Evolutionary conservation across 169 alveolate genomes (phyloP), one percentile per base, ranked within the genome.

Genomic region (Besnoitia besnoiti): DNA sequence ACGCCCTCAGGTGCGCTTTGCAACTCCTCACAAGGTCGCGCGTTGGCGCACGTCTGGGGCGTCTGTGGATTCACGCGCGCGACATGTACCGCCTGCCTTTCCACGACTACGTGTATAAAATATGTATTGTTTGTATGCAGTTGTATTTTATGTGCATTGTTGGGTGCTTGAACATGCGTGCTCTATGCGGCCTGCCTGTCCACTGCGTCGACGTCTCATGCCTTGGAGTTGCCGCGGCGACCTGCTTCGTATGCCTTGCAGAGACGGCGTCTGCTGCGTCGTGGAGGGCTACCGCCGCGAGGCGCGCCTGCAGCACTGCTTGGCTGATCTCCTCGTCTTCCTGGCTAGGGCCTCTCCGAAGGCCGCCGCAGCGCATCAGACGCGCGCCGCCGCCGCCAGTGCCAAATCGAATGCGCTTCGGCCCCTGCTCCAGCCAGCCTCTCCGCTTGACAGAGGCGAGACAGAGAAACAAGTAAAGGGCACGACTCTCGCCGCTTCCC

Each of bases 261-360:
- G 87, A 77, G 87, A 77, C 49, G 87, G 87, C 55, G 33, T 77
- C 59, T 77, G 87, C 87, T 77, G 87, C 87, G 35, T 77, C 39
- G 59, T 77, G 40, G 40, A 77, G n/a, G 87, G 59, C 33, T 77
- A 77, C 87, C 87, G 87, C 1, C 87, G 87, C 0, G 87, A 77
- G 55, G 37, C 40, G 59, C 50, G 87, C 16, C 59, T 77, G 61
- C 87, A 77, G 35, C 55, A 77, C 50, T 37, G 59, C 24, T 55
- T 77, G n/a, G 16, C 55, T 30, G 87, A 77, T 42, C 87, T 77
- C 19, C 55, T 77, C 14, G 7, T 16, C 67, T 55, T 55, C 30
- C 67, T 55, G 5, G 1, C 67, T 10, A 55, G 30, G 1, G 12
- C 67, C 3, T 55, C 67, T 0, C 24, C 67, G n/a, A 55, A 55